Conservation (phyloP, 2,329 filamentous ascomycete genomes). For the Botrytis elliptica region DNA sequence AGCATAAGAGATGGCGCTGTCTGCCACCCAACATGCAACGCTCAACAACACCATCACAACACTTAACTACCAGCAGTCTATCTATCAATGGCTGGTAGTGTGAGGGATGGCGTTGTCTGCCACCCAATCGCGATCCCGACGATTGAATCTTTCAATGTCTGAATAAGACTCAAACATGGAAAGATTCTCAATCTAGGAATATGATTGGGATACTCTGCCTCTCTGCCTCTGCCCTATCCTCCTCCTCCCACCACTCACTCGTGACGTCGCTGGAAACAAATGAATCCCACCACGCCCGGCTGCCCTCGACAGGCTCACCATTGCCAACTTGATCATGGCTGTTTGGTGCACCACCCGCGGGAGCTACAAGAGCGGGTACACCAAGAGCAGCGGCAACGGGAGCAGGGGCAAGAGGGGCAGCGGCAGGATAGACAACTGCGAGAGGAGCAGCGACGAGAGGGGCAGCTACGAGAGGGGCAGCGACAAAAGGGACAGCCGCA, state of each 20-base stretch:
- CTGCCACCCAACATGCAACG: no score
- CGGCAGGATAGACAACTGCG: no score
- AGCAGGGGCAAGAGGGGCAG: neutral
- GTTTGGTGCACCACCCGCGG: no score
- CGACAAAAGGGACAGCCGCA: neutral
- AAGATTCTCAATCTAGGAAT: neutral
- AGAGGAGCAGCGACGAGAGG: no score
- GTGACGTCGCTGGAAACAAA: fast-evolving
- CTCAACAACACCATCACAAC: neutral
- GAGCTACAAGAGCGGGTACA: neutral
- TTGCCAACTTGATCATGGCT: no score
- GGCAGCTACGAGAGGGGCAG: no score
- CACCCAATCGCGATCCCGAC: neutral
- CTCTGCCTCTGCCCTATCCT: neutral
- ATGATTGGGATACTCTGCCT: neutral
- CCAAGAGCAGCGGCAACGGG: fast-evolving
- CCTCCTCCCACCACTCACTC: neutral
- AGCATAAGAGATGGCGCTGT: neutral
- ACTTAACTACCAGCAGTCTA: neutral
- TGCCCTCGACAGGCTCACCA: neutral
- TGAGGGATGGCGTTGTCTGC: neutral
- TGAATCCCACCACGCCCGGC: no score
- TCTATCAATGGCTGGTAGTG: neutral
- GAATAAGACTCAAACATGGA: neutral
- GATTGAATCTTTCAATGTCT: neutral